Evolutionary conservation across 192 early-diverging fungal species (phyloP).

Genomic region (Chytriomyces sp.): DNA sequence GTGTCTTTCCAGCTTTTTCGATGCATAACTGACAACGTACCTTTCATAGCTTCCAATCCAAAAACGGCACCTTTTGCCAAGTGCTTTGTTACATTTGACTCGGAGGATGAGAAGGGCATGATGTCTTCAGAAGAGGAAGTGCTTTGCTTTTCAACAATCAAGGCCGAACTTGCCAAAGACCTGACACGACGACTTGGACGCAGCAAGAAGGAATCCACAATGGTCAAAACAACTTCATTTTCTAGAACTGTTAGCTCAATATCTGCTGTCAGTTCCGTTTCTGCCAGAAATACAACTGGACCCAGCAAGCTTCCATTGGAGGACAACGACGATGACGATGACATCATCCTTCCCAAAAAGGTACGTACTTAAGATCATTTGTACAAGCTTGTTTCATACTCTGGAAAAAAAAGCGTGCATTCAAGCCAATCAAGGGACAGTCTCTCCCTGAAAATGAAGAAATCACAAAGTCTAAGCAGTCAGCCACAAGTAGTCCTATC

Average conservation of each 20-base stretch:
- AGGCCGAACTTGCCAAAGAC: background rate
- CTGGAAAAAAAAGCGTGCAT: too few species aligned
- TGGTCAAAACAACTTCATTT: background rate
- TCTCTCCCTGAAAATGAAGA: background rate
- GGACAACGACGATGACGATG: background rate
- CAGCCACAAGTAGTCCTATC: background rate
- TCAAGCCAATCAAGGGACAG: too few species aligned
- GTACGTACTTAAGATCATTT: too few species aligned
- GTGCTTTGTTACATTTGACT: slow-evolving; percentile 30
- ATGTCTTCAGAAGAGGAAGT: slow-evolving; percentile 25
- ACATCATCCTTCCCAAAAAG: background rate
- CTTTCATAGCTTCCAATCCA: slow-evolving; percentile 35
- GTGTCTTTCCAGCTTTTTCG: background rate
- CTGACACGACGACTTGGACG: background rate
- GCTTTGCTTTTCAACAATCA: background rate
- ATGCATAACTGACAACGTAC: too few species aligned
- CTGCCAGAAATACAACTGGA: background rate
- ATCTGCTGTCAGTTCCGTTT: background rate
- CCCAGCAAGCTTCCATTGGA: background rate
- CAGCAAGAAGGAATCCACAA: background rate
- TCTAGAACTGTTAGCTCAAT: background rate
- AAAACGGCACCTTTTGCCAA: slow-evolving; percentile 44
- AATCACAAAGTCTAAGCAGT: background rate
- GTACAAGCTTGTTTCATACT: too few species aligned
- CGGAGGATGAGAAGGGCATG: slow-evolving; percentile 27